Base-by-base conservation (phyloP, 306 rosid genomes). In the Datisca glomerata region DNA sequence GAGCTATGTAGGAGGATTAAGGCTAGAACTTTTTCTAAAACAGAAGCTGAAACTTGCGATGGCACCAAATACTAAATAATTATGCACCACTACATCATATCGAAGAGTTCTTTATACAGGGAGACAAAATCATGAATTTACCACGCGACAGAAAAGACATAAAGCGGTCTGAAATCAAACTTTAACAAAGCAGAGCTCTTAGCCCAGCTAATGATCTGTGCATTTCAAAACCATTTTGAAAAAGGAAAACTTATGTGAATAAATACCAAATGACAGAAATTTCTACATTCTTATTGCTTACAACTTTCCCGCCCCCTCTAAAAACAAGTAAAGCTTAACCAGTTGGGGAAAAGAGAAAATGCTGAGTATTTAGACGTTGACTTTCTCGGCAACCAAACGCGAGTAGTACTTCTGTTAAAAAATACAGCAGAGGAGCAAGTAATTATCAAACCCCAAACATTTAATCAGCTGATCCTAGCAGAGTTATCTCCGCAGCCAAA, bases 81-180 rank as follows among this genome's bases (percentile, higher is more conserved):
- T 37, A 3, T 1, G 55, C 3, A 65, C 53, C n/a, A n/a, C n/a
- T n/a, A 51, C 25, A 65, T 41, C 37, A 14, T 8, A 31, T 31
- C n/a, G 9, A 31, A 11, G 36, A 14, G 36, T 1, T 13, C 34
- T 29, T n/a, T 31, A 4, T 4, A 4, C 36, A 2, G 2, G 36
- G 16, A 45, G 61, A 57, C 60, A 33, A 62, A 70, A 68, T 63
- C 43, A 70, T 63, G 52, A 48, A 54, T 24, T 45, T 24, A 33
- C 36, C 69, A 74, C 76, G 22, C n/a, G n/a, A 28, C 29, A 40
- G 54, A 15, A 43, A 43, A 60, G 60, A 63, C 37, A 49, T 56
- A 48, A 50, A n/a, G 49, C 49, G 41, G 43, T 55, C 31, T n/a
- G 43, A 43, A 46, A 55, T 14, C 23, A 11, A 31, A n/a, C n/a